Conservation (phyloP, 176 grass and related monocot species). For the Otatea glauca region DNA sequence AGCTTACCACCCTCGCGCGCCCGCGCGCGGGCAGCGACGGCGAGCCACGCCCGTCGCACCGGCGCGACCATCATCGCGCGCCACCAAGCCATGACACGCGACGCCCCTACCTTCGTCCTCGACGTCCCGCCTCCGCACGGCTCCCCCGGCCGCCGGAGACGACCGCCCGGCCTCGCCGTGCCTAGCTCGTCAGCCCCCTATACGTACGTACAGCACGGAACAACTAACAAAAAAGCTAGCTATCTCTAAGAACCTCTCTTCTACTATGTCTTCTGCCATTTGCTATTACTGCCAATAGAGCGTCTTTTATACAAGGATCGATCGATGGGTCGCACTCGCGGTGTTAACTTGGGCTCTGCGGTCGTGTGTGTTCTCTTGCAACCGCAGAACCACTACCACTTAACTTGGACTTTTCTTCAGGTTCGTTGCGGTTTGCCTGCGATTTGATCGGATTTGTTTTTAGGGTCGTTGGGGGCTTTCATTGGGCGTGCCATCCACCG, state of each 20-base stretch:
- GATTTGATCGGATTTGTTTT: constrained; percentile 17
- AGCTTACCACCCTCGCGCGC: constrained; percentile 48
- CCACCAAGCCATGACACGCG: constrained; percentile 74
- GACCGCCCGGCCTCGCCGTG: constrained; percentile 38
- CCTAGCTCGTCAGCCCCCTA: neutral
- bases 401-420: too few relatives aligned
- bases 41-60: constrained; percentile 66
- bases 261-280: neutral
- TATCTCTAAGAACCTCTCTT: neutral
- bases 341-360: too few relatives aligned
- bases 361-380: too few relatives aligned
- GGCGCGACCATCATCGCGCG: constrained; percentile 63
- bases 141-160: constrained; percentile 4
- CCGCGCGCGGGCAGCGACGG: constrained; percentile 53
- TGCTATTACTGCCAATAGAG: neutral
- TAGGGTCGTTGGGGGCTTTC: neutral
- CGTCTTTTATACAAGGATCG: neutral
- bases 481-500: neutral
- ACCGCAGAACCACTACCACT: too few relatives aligned
- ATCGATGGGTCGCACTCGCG: neutral
- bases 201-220: neutral
- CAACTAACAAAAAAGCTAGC: neutral
- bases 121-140: neutral
- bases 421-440: neutral
- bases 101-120: neutral